Percentiles rank a stretch among this genome's conserved stretches.
These are phyloP conservation scores for Debaryomyces hansenii DNA, from an alignment of 805 yeast species.

Conservation along the genomic window DNA sequence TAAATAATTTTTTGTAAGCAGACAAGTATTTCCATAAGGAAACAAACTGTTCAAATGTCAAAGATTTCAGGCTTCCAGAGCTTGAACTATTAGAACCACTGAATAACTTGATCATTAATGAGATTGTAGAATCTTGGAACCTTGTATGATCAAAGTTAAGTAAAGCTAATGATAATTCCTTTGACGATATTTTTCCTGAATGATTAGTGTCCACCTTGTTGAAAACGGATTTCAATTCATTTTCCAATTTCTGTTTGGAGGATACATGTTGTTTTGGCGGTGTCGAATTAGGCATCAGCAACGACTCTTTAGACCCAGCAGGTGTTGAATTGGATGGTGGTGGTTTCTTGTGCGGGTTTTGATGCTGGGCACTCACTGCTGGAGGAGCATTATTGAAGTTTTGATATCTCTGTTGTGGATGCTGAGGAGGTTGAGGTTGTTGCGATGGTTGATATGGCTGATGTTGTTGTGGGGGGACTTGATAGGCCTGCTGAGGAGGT, in stretches of 20 bases:
- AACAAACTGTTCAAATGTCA: slow-evolving; percentile 60
- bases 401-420: too few relatives aligned
- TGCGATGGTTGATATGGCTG: slow-evolving; percentile 7
- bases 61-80: slow-evolving; percentile 16
- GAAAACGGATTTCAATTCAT: slow-evolving; percentile 49
- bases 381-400: slow-evolving; percentile 4
- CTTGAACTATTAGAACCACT: slow-evolving; percentile 31
- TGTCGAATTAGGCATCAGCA: slow-evolving; percentile 13
- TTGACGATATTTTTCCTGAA: slow-evolving; percentile 54
- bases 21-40: slow-evolving; percentile 67
- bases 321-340: slow-evolving; percentile 11
- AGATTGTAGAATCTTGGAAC: slow-evolving; percentile 60
- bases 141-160: slow-evolving; percentile 63
- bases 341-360: slow-evolving; percentile 18
- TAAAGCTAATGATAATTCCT: slow-evolving; percentile 58
- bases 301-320: slow-evolving; percentile 19
- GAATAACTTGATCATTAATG: slow-evolving; percentile 62
- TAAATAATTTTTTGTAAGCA: slow-evolving; percentile 65
- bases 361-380: neutral
- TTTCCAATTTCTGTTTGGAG: slow-evolving; percentile 44
- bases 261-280: slow-evolving; percentile 14
- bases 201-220: slow-evolving; percentile 55
- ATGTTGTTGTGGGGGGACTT: slow-evolving; percentile 8
- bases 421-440: slow-evolving; percentile 6
- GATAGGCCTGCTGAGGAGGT: slow-evolving; percentile 11